Base-by-base conservation (phyloP, 2,329 filamentous ascomycete species). In the Neopestalotiopsis rosae region DNA sequence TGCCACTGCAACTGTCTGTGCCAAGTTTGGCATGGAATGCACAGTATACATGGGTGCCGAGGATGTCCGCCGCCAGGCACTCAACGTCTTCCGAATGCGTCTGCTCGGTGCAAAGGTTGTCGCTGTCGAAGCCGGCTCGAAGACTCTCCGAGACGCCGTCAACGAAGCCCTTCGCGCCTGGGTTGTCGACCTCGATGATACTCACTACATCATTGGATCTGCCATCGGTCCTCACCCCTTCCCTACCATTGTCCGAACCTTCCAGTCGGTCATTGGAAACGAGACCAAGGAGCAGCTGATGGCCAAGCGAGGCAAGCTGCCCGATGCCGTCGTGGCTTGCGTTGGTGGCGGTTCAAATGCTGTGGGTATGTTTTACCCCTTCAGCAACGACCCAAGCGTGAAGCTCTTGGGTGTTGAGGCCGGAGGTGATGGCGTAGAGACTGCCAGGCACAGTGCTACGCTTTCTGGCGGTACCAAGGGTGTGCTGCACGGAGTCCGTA, bases 41-140 rank as follows among this genome's bases (percentile, higher is more conserved):
- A 97, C 94, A 38, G 93, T 99, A 67, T 99, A 95, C 83, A 99
- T 99, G 96, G 96, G 96, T 76, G 94, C 95, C 78, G 96, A 99
- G 83, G 96, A 99, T 77, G 96, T 98, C 66, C 92, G 96, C 69
- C 91, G 96, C 74, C 96, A 99, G 81, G 95, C 96, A 1, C 87
- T 99, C 69, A 99, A 99, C 81, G 96, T 99, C 52, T 99, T 99
- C 89, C 92, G 96, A 59, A 99, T 99, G 89, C 96, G 97, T 81
- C 88, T 99, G 12, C 91, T 99, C 5, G 96, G 96, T 69, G 96
- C 96, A 64, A 92, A 92, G 74, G 96, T 99, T 57, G 89, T 99
- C 56, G 92, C 96, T 4, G 96, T 99, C 61, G 94, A 98, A 79
- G 93, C 95, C 61, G 96, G 96, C 67, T 94, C 92, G 75, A 90